Evolutionary conservation across 371 early-diverging fungal genomes (phyloP), one percentile per base, ranked within the genome.

Genomic region (Synchytrium microbalum): DNA sequence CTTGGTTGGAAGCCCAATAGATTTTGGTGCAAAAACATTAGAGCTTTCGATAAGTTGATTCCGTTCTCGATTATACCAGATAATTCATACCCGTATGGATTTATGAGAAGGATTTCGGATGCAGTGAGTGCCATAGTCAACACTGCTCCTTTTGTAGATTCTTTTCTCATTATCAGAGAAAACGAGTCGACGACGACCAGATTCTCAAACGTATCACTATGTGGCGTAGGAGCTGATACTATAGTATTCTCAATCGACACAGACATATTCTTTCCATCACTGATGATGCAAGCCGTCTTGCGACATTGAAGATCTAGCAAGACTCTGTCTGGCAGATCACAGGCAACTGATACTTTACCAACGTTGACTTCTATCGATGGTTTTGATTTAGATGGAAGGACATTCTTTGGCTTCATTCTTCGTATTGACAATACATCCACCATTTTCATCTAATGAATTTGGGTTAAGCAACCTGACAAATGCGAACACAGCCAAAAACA

Each of bases 1-100:
- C 1, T 46, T 3, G 23, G 25, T 13, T 38, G 51, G 0, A 66
- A 32, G 24, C 73, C 75, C 30, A 76, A 62, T 5, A 63, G 51
- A 28, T 63, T 61, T 28, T 58, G 33, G 19, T 65, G 31, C 26
- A 75, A 32, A 14, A 60, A 28, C 59, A 78, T 80, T 29, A 75
- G 32, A 0, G 61, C 77, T 51, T 78, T 78, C 19, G 65, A 62
- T 16, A 71, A 28, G 54, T 75, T 76, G 55, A 80, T 71, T 54
- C 64, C 59, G 56, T 75, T 73, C 29, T 80, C 81, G 53, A 77
- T 68, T 1, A 80, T 38, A 32, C 69, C 57, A 14, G 67, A 46
- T 58, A 80, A 60, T 59, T 73, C 69, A 57, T 70, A 75, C 25
- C 63, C 73, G 32, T 69, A 57, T 14, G 78, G 78, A 58, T 61